Percentiles rank a stretch among this genome's conserved stretches.
Evolutionary conservation across 140 eudicot genomes (phyloP).

Genomic region (Oenanthe javanica): DNA sequence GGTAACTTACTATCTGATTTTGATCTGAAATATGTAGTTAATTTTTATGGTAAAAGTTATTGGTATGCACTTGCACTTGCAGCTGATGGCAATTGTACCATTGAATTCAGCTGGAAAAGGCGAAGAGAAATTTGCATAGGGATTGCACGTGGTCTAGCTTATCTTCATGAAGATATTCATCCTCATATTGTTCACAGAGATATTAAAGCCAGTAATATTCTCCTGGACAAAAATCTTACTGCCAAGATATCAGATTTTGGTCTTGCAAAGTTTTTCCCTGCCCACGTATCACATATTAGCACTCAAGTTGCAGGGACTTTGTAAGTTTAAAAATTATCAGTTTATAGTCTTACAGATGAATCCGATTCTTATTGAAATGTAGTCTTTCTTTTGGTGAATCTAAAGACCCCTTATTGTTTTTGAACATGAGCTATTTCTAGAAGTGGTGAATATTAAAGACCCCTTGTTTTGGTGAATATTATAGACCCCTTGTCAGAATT

Average conservation of each 20-base stretch:
- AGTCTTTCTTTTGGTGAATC: not conserved
- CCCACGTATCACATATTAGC: slow-evolving; percentile 70
- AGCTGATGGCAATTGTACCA: slow-evolving; percentile 40
- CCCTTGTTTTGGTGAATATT: too few relatives aligned
- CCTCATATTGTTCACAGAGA: slow-evolving; percentile 49
- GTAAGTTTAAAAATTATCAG: slow-evolving; percentile 41
- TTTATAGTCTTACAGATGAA: not conserved
- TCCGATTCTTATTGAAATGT: not conserved
- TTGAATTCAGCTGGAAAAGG: slow-evolving; percentile 52
- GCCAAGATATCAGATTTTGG: slow-evolving; percentile 94
- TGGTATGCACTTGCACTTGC: not conserved
- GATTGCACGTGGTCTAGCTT: slow-evolving; percentile 70
- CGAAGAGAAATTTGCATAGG: slow-evolving; percentile 66
- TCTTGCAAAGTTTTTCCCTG: slow-evolving; percentile 78
- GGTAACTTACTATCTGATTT: slow-evolving; percentile 32
- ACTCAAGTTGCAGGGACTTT: slow-evolving; percentile 85
- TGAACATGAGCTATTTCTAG: not conserved
- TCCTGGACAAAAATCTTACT: slow-evolving; percentile 57
- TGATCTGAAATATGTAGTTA: not conserved
- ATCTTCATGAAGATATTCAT: slow-evolving; percentile 72
- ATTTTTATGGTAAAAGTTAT: not conserved
- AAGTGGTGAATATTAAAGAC: not conserved
- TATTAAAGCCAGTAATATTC: slow-evolving; percentile 12
- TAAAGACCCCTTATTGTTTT: not conserved
- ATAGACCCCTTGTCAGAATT: not conserved